phyloP scores from a whole-genome alignment of 2,329 filamentous ascomycete genomes.

The Kalmusia sp. region DNA sequence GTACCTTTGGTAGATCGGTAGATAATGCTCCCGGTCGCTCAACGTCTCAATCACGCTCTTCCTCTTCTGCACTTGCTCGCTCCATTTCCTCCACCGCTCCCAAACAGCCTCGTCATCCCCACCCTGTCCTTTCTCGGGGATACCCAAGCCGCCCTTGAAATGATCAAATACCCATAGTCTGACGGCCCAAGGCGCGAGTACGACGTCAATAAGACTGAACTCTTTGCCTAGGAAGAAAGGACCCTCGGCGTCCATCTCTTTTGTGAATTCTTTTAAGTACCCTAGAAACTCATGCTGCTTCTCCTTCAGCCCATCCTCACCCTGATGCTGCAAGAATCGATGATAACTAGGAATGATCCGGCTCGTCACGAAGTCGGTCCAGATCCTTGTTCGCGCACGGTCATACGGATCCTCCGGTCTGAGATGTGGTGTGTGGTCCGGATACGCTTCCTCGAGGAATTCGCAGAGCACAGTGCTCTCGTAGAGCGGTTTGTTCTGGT shows the following conservation, averaged over 20 bases:
- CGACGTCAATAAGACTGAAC: conserved; percentile 73
- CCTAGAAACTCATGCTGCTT: conserved; percentile 65
- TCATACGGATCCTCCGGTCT: conserved; percentile 69
- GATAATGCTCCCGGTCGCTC: conserved; percentile 71
- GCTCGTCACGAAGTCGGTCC: conserved; percentile 75
- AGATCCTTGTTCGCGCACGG: conserved; percentile 70
- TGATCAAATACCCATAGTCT: conserved; percentile 77
- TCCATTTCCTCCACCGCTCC: conserved; percentile 71
- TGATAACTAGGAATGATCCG: conserved; percentile 75
- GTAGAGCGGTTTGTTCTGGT: conserved; percentile 67
- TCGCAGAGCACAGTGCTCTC: conserved; percentile 77
- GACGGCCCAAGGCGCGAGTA: conserved; percentile 75
- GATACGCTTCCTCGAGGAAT: conserved; percentile 76
- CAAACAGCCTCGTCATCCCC: conserved; percentile 65
- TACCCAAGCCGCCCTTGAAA: conserved; percentile 68
- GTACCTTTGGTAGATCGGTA: conserved; percentile 68
- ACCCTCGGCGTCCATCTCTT: conserved; percentile 66
- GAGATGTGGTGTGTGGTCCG: conserved; percentile 58
- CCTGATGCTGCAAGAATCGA: conserved; percentile 57
- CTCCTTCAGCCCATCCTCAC: conserved; percentile 52
- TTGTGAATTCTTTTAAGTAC: conserved; percentile 66
- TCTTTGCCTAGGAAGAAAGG: conserved; percentile 72
- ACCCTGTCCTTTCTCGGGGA: conserved; percentile 56
- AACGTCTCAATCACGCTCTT: conserved; percentile 71
- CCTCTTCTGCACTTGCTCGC: conserved; percentile 63